phyloP scores from a whole-genome alignment of 352 stramenopile genomes.

The Saprolegnia diclina region DNA sequence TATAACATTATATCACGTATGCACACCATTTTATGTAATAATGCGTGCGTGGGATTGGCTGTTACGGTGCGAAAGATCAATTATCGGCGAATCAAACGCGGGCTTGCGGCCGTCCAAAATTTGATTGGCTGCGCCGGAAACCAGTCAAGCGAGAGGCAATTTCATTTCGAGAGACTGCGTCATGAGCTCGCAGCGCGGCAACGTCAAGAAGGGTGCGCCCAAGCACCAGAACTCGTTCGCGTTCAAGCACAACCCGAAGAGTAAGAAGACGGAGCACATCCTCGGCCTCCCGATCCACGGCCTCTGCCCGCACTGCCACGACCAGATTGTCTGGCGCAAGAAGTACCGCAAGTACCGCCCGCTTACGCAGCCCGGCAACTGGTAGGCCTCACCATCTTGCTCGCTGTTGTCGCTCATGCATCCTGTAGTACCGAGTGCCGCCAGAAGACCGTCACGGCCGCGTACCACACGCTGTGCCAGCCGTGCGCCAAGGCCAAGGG shows the following conservation, averaged over 20 bases:
- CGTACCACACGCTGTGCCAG: constrained; percentile 93
- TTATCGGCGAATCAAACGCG: background rate
- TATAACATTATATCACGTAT: too few species aligned
- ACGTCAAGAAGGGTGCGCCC: constrained; percentile 82
- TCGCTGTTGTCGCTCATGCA: background rate
- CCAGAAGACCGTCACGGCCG: constrained; percentile 87
- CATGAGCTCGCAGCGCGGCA: constrained; percentile 84
- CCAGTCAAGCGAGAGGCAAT: constrained; percentile 11
- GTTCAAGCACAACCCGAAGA: constrained; percentile 98
- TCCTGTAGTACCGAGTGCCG: constrained; percentile 86
- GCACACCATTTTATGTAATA: too few species aligned
- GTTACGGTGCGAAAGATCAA: background rate
- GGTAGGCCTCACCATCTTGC: constrained; percentile 36
- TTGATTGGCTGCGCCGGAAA: constrained; percentile 21
- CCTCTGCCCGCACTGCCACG: constrained; percentile 90
- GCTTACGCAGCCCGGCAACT: constrained; percentile 90
- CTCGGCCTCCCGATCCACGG: constrained; percentile 87
- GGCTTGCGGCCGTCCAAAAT: background rate
- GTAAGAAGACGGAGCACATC: constrained; percentile 95
- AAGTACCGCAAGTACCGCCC: constrained; percentile 99
- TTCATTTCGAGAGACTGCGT: background rate
- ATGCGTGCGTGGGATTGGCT: background rate
- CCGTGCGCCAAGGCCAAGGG: constrained; percentile 83
- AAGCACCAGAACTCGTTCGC: constrained; percentile 98
- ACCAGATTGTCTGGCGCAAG: constrained; percentile 98